Base-by-base conservation (phyloP, 805 yeast genomes). In the Ogataea ramenticola region DNA sequence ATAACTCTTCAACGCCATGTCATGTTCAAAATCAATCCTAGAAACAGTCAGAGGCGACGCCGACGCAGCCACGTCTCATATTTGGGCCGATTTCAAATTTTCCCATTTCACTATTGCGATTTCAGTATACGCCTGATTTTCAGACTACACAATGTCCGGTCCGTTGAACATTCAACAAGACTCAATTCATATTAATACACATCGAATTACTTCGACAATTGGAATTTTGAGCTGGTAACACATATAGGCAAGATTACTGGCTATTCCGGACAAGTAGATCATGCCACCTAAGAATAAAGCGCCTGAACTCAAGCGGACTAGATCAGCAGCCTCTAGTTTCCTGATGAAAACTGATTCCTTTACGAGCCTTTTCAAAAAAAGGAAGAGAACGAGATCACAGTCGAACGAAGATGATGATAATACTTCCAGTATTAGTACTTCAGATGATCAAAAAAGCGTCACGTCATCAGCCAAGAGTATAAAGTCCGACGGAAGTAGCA, bases 321-420 rank as follows among this genome's bases (percentile, higher is more conserved):
- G 26, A 4, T 39, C 41, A 4, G 41, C 26, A 4, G 21, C 41
- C 7, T 39, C 41, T 33, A 49, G 47, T 36, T 47, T 50, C 19
- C 22, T 55, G 42, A 52, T 52, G 17, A 46, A 45, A 27, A 43
- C 57, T 2, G 56, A 55, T 33, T 52, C 57, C 19, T 40, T 55
- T 27, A 46, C 57, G 7, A 55, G 49, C 20, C 38, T 55, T 37
- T 55, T 55, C 49, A 48, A 49, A 36, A 50, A 49, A 42, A 43
- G 41, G 41, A 47, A 47, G 39, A 45, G 53, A 19, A 19, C 47
- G 6, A 45, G 55, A 39, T 39, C 46, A 10, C 30, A 40, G 21
- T 11, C 30, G 4, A 19, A 15, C 3, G 38, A 24, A 9, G 33
- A 22, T 14, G 45, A 48, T 7, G 56, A 47, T 16, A 46, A 45